Conservation (phyloP, 371 early-diverging fungal genomes). For the Mortierella sp. region DNA sequence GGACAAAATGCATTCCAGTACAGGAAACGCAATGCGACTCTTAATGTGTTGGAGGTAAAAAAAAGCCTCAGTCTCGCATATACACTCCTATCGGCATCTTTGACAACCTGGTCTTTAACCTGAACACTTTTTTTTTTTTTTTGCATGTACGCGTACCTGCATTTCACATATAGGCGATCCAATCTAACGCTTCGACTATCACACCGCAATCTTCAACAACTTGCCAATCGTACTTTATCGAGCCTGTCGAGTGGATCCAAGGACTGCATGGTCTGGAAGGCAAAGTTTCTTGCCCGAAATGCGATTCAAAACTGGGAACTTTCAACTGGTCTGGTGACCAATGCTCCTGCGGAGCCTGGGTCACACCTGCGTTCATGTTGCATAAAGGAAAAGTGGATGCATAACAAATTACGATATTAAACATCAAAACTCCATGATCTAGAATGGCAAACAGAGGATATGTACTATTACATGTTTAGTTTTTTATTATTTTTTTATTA, state of each 20-base stretch:
- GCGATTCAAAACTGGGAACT: slow-evolving; percentile 83
- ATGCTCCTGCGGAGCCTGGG: slow-evolving; percentile 91
- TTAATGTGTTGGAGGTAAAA: slow-evolving; percentile 54
- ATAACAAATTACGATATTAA: slow-evolving; percentile 4
- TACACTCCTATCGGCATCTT: too few species aligned
- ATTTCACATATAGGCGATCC: slow-evolving; percentile 21
- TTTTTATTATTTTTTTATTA: not conserved
- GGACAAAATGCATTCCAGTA: slow-evolving; percentile 81
- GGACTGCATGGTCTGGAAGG: slow-evolving; percentile 74
- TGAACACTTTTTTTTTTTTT: not conserved
- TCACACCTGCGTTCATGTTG: slow-evolving; percentile 87
- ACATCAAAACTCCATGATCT: too few species aligned
- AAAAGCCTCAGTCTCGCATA: too few species aligned
- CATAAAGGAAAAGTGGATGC: slow-evolving; percentile 83
- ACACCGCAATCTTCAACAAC: slow-evolving; percentile 36
- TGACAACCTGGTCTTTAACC: not conserved
- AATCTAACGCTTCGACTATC: slow-evolving; percentile 29
- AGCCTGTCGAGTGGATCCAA: slow-evolving; percentile 89
- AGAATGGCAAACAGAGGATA: too few species aligned
- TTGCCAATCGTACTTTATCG: slow-evolving; percentile 87
- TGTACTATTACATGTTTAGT: too few species aligned
- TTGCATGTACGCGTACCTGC: not conserved
- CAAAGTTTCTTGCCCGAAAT: slow-evolving; percentile 87
- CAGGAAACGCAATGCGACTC: slow-evolving; percentile 71
- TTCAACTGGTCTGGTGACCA: slow-evolving; percentile 89